A percentile compares a stretch with the other conserved stretches of the same genome.
phyloP scores from a whole-genome alignment of 306 rosid species.

The Glycyrrhiza uralensis region DNA sequence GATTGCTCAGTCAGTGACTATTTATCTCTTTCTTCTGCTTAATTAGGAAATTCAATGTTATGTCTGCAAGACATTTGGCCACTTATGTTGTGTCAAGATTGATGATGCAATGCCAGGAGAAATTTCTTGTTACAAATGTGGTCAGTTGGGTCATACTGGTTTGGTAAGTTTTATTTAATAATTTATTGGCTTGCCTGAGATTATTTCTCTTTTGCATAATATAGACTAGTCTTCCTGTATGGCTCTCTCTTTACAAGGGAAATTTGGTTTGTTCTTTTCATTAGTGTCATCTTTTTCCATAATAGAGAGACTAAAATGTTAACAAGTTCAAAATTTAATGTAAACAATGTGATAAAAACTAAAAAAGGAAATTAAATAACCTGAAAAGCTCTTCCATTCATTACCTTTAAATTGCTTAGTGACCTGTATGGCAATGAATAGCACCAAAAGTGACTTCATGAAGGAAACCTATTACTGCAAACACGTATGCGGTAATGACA shows the following conservation, averaged over 20 bases:
- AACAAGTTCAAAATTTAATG: not conserved
- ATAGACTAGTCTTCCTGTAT: not conserved
- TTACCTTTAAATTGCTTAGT: not conserved
- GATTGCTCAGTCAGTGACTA: conserved; percentile 1
- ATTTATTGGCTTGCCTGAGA: not conserved
- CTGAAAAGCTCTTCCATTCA: not conserved
- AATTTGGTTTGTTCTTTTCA: not conserved
- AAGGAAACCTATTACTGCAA: not conserved
- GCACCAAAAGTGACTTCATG: not conserved
- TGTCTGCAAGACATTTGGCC: conserved; percentile 78
- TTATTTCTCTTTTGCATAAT: not conserved
- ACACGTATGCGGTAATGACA: not conserved
- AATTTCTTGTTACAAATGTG: conserved; percentile 87
- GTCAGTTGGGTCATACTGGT: conserved; percentile 81
- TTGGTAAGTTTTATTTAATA: conserved; percentile 57
- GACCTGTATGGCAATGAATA: not conserved
- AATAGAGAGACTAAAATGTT: not conserved
- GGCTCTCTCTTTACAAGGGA: not conserved
- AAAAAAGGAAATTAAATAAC: not conserved
- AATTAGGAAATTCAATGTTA: conserved; percentile 76
- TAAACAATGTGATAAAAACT: not conserved
- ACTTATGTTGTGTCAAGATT: conserved; percentile 64
- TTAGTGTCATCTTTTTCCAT: not conserved
- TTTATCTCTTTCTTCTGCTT: not conserved
- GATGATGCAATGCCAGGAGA: conserved; percentile 33